Base-by-base conservation (phyloP, 2,329 filamentous ascomycete species). In the Arthrobotrys sphaeroides region DNA sequence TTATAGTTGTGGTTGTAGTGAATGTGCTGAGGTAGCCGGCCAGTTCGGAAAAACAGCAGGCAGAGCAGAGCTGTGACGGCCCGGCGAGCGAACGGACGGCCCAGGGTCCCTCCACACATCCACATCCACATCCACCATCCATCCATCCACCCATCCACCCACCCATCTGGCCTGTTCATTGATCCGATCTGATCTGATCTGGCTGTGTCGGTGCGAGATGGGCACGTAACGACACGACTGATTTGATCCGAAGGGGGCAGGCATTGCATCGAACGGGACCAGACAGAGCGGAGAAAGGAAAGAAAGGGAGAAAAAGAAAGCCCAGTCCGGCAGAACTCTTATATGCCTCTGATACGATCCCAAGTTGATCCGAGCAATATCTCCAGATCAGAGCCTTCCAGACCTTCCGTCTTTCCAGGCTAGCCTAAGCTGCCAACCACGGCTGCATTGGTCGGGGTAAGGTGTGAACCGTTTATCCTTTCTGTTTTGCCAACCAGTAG, bases 381-480 rank as follows among this genome's bases (percentile, higher is more conserved):
- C 24, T 49, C 45, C 45, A 53, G 47, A 20, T 53, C 47, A 18
- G 16, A 53, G 10, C 12, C 31, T 55, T 55, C 51, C 51, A 38
- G 31, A 51, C 45, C n/a, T n/a, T n/a, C n/a, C 24, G 31, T 53
- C 47, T 28, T 53, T 36, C 47, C 47, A 53, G 26, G 47, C 16
- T 20, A 53, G 47, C 47, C 47, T 53, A 53, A 53, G 47, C 47
- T 53, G n/a, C n/a, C n/a, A 53, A 53, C 40, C 16, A 43, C 40
- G 40, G 40, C 28, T 51, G 40, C 38, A 45, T 43, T 24, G 47
- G 68, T 51, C 61, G 51, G 68, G n/a, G 68, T 49, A 73, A 73
- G 60, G 49, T 74, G 61, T 45, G 43, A 57, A 49, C 61, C 62
- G 62, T 74, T 74, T 74, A 74, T 49, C 70, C 70, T 61, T 73